Base-by-base conservation (phyloP, 768 basidiomycete species). In the Mycena haematopus region DNA sequence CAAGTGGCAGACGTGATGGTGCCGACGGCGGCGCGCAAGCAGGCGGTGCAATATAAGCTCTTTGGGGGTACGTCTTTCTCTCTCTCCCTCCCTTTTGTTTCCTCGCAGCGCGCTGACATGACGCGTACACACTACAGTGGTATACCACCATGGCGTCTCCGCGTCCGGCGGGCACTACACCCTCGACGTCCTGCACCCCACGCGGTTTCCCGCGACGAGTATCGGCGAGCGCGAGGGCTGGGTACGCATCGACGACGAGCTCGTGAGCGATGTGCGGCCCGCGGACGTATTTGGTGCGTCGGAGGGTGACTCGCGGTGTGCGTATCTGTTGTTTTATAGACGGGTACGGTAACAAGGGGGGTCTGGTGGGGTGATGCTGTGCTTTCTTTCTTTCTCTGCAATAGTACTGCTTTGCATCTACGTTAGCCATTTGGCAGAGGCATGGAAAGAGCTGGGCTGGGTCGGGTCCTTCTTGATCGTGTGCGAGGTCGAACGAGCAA, bases 91-190 rank as follows among this genome's bases (percentile, higher is more conserved):
- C 10, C 38, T 14, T 15, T 40, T 38, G 3, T 42, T 17, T 42
- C 13, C 40, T 51, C 25, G 27, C 56, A 22, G 25, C 35, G 3
- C 8, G 40, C 27, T 33, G 56, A 31, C 42, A 62, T 49, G 36
- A 33, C 47, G 54, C 2, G 19, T n/a, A 8, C 40, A 42, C n/a
- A 10, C 36, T 36, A 3, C 27, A 92, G 96, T 88, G 9, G 77
- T 98, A 14, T 98, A 98, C 74, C 96, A 99, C 73, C 96, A 99
- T 67, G 96, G 96, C 2, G 79, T 82, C 29, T 92, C 92, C 8
- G 94, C 96, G 0, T 89, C 89, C 1, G 95, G 95, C 3, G 96
- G 96, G 1, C 96, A 98, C 75, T 99, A 98, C 77, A 99, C 96
- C 2, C 85, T 96, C 50, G 91, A 95, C 69, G 91, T 96, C 11